Base-by-base conservation (phyloP, 495 filamentous ascomycete species). In the Trichoderma erinaceum region DNA sequence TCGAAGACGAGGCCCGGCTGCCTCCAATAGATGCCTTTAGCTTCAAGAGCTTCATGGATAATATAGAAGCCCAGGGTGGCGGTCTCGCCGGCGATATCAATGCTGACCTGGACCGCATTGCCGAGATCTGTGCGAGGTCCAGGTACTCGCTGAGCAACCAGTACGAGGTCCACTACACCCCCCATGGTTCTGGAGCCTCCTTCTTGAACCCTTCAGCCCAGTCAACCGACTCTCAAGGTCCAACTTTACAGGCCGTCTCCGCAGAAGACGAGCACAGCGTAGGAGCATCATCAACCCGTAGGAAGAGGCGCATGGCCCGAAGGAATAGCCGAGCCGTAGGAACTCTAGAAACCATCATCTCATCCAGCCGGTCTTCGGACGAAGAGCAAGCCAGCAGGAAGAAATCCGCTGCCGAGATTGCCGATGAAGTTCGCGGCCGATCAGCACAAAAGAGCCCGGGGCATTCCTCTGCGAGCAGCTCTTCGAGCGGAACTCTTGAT, bases 161-260 rank as follows among this genome's bases (percentile, higher is more conserved):
- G 67, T 86, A 86, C 68, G 83, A 86, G 63, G 82, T 85, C n/a
- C 84, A 86, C 67, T 81, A 85, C 58, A 76, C 81, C 7, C 83
- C 84, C 10, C 84, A 85, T 70, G 82, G 82, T 10, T 81, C 78
- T 5, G 83, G 84, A 5, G 68, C 77, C 8, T 70, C 75, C 0
- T 80, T 83, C 67, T 25, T 76, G 21, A 63, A 72, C 5, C 63
- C 69, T 2, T 64, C 29, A 18, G 68, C 66, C 43, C 29, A 67
- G 6, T 56, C n/a, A 56, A 61, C 32, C 27, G 65, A 46, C 61
- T 69, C 3, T 18, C 66, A 61, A 4, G 81, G 81, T 7, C 80
- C 81, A 13, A 85, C 82, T 0, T 71, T 85, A 41, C 82, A 86
- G 66, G 80, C 79, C 3, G 75, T 84, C 64, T 74, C 75, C 18